Conservation (phyloP, 257 asterid genomes). For the Petrea volubilis region DNA sequence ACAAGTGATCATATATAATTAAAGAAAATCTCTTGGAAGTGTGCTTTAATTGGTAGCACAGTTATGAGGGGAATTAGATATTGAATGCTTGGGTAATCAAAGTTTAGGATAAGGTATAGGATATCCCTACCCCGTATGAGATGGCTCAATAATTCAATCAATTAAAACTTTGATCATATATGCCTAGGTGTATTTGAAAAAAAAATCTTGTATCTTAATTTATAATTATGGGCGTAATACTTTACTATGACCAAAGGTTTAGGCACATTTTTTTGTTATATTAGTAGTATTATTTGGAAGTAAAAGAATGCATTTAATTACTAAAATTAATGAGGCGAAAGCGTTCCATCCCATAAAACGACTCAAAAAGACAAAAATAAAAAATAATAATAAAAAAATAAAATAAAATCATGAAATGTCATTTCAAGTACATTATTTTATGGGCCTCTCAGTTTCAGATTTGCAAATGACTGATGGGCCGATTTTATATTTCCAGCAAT, state of each 20-base stretch:
- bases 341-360: background rate
- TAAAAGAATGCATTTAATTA: background rate
- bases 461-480: too few species aligned
- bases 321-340: background rate
- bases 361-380: slow-evolving; percentile 3
- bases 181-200: too few species aligned
- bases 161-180: too few species aligned
- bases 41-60: background rate
- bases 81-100: background rate
- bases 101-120: background rate
- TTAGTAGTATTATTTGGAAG: too few species aligned
- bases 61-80: background rate
- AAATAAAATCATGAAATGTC: slow-evolving; percentile 1
- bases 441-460: background rate
- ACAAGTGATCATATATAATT: too few species aligned
- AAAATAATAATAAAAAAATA: too few species aligned
- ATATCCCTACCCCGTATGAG: background rate
- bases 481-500: too few species aligned
- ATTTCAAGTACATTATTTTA: background rate
- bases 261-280: too few species aligned
- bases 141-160: background rate
- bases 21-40: background rate
- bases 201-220: too few species aligned
- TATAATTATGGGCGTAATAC: too few species aligned
- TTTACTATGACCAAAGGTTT: too few species aligned